Base-by-base conservation (phyloP, 306 rosid genomes). In the Purshia tridentata region DNA sequence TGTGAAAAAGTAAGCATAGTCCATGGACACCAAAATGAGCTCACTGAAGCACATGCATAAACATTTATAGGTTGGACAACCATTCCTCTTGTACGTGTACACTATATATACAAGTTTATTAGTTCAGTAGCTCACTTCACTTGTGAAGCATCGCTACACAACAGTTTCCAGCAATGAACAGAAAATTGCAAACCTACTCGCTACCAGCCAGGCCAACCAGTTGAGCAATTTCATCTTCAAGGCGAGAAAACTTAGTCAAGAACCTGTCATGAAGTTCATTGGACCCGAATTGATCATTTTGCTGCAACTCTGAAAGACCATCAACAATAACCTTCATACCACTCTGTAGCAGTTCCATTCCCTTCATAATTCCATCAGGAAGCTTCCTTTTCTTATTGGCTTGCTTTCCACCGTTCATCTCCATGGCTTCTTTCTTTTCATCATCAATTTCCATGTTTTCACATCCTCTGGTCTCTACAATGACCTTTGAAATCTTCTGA, bases 361-460 rank as follows among this genome's bases (percentile, higher is more conserved):
- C 98, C 81, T 79, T 78, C 73, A 82, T 68, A 72, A 94, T 85
- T 76, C 84, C 91, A 52, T 85, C 89, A 10, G 87, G 91, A 80
- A 94, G 79, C 77, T 91, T 94, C 77, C 96, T 94, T 76, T 85
- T 91, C 82, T 78, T 93, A 80, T 68, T 81, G 76, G 78, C 59
- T 66, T 74, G 86, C 74, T 70, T 81, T 60, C 72, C 73, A 13
- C 75, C 75, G 65, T 83, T 83, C n/a, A 8, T 13, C 57, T 78
- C 78, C 57, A 58, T 79, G 69, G 75, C 66, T 53, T 73, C 63
- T 65, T 75, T 85, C 72, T 76, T 84, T 56, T 77, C 79, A 19
- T 37, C 67, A 42, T 80, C 78, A 40, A 81, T 55, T 69, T 83
- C 91, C 91, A 85, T 83, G 72, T 74, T 78, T 53, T 83, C 85